Evolutionary conservation across 2,329 filamentous ascomycete genomes (phyloP).

Genomic region (Colletotrichum orbiculare): DNA sequence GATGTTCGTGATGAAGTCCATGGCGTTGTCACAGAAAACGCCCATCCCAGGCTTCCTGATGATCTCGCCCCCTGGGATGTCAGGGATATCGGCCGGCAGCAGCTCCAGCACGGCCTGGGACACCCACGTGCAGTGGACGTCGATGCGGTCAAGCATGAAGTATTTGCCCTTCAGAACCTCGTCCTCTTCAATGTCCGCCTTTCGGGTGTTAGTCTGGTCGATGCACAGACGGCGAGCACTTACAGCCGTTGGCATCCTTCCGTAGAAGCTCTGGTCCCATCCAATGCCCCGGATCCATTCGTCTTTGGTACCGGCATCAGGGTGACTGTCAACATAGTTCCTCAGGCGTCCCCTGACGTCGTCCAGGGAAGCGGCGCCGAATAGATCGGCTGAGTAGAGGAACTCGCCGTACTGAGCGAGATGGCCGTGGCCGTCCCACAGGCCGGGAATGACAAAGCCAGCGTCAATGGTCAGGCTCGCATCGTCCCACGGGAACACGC

Average conservation of each 20-base stretch:
- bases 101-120: constrained; percentile 72
- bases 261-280: constrained; percentile 76
- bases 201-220: neutral
- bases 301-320: constrained; percentile 61
- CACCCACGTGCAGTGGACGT: constrained; percentile 78
- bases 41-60: constrained; percentile 70
- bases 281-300: constrained; percentile 76
- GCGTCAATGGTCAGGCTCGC: constrained; percentile 42
- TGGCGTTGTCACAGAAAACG: constrained; percentile 80
- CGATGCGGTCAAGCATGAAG: constrained; percentile 77
- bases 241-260: constrained; percentile 73
- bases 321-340: constrained; percentile 61
- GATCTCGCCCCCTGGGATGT: constrained; percentile 72
- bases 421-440: constrained; percentile 79
- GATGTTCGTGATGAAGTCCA: constrained; percentile 67
- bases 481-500: constrained; percentile 54
- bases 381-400: constrained; percentile 72
- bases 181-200: constrained; percentile 63
- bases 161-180: constrained; percentile 64
- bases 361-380: constrained; percentile 65
- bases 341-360: constrained; percentile 65
- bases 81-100: constrained; percentile 62
- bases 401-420: constrained; percentile 75
- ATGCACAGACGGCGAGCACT: constrained; percentile 41
- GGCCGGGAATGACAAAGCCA: constrained; percentile 71